Evolutionary conservation across 331 rosid genomes (phyloP).

Genomic region (Saraca asoca): DNA sequence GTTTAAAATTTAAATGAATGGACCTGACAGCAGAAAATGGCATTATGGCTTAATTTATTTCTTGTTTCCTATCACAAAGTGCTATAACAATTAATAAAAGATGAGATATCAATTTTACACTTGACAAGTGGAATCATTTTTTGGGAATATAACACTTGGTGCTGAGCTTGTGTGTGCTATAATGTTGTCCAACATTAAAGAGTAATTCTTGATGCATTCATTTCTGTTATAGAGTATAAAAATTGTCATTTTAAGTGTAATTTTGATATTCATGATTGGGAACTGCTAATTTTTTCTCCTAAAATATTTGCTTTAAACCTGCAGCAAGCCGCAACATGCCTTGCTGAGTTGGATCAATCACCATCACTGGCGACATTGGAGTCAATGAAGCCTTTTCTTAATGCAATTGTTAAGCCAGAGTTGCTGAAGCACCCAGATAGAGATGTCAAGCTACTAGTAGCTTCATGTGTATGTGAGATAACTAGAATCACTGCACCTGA

Average conservation of each 20-base stretch:
- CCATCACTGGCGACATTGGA: conserved; percentile 72
- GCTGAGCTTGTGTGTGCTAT: not conserved
- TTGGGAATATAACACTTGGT: conserved; percentile 29
- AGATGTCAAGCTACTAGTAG: conserved; percentile 95
- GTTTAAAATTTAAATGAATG: conserved; percentile 17
- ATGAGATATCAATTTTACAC: not conserved
- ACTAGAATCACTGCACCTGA: conserved; percentile 99
- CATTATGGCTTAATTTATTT: conserved; percentile 14
- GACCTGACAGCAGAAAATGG: conserved; percentile 19
- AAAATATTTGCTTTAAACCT: conserved; percentile 34
- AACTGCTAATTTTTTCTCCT: not conserved
- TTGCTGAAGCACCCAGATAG: conserved; percentile 90
- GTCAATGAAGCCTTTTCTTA: conserved; percentile 79
- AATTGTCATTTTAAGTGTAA: conserved; percentile 19
- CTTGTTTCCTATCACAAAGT: not conserved
- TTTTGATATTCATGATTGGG: conserved; percentile 28
- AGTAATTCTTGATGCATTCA: conserved; percentile 9
- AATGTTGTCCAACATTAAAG: conserved; percentile 13
- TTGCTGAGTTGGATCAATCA: conserved; percentile 90
- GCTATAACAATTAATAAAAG: not conserved
- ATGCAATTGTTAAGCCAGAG: conserved; percentile 81
- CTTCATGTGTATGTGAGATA: conserved; percentile 91
- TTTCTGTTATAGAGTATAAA: not conserved
- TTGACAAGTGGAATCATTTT: conserved; percentile 11
- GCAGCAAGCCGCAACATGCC: conserved; percentile 91